phyloP scores from a whole-genome alignment of 2,329 filamentous ascomycete species.

The Monilinia laxa region DNA sequence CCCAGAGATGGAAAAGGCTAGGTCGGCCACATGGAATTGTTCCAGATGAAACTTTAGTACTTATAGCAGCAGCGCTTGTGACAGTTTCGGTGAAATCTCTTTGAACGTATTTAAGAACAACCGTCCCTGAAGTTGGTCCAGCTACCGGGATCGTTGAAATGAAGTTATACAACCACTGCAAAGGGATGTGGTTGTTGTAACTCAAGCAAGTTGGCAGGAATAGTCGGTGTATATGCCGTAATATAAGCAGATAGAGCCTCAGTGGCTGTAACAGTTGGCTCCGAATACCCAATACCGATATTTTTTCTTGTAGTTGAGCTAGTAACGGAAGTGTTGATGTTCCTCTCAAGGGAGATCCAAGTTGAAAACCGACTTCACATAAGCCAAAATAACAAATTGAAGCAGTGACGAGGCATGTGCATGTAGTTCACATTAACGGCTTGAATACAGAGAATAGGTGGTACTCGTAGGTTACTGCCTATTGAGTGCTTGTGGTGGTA shows the following conservation, averaged over 20 bases:
- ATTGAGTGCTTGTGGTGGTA: not conserved
- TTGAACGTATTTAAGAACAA: too few species aligned
- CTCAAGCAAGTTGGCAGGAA: not conserved
- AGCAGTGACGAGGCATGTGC: not conserved
- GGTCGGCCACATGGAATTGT: not conserved
- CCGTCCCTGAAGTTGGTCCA: too few species aligned
- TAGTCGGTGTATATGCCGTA: not conserved
- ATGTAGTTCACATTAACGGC: not conserved
- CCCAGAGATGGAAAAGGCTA: not conserved
- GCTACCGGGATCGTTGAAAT: too few species aligned
- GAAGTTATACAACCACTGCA: too few species aligned
- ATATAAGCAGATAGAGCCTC: not conserved
- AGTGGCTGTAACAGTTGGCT: not conserved
- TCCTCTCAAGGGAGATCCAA: not conserved
- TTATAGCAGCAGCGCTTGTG: not conserved
- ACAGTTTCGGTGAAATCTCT: too few species aligned
- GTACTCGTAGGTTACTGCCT: not conserved
- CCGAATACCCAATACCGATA: not conserved
- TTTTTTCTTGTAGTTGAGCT: not conserved
- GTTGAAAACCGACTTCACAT: not conserved
- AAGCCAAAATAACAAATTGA: not conserved
- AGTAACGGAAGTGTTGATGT: not conserved
- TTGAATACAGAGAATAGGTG: not conserved
- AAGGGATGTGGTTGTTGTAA: too few species aligned
- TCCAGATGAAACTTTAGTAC: not conserved